These are phyloP conservation scores for Chlamydomonas eustigma DNA, from an alignment of 139 green algal genomes.

Conservation along the genomic window DNA sequence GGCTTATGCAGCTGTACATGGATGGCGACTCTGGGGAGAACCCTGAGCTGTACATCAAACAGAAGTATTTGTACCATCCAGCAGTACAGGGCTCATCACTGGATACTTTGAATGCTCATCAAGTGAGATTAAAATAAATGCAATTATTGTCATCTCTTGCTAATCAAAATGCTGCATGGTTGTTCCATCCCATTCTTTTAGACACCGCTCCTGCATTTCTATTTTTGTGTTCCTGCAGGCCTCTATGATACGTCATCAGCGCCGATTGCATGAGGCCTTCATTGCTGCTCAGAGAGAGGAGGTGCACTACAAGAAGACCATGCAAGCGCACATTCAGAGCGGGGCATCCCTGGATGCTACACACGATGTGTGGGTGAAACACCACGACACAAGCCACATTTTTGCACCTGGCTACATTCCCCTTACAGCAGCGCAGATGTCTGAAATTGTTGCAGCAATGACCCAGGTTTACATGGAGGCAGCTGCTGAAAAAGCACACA, in stretches of 20 bases:
- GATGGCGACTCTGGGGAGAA: slow-evolving; percentile 5
- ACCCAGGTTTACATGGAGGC: slow-evolving; percentile 1
- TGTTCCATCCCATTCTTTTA: too few species aligned
- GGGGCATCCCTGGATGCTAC: background rate
- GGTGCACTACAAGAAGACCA: background rate
- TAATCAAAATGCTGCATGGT: too few species aligned
- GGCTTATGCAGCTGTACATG: too few species aligned
- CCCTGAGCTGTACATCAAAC: background rate
- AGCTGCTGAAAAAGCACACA: background rate
- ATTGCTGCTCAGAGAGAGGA: background rate
- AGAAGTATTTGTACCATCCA: too few species aligned
- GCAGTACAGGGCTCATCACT: too few species aligned
- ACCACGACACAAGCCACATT: background rate
- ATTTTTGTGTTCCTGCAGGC: background rate
- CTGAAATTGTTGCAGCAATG: background rate
- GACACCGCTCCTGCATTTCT: too few species aligned
- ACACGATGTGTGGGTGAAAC: background rate
- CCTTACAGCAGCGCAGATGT: background rate
- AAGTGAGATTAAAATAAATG: too few species aligned
- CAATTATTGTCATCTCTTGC: too few species aligned
- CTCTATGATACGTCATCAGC: background rate
- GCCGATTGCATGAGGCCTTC: background rate
- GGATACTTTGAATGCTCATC: too few species aligned
- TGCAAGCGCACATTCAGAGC: background rate
- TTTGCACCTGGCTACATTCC: slow-evolving; percentile 9